Evolutionary conservation across 1,284 basidiomycete species (phyloP), one percentile per base, ranked within the genome.

Genomic region (Xerocomus amazonicus): DNA sequence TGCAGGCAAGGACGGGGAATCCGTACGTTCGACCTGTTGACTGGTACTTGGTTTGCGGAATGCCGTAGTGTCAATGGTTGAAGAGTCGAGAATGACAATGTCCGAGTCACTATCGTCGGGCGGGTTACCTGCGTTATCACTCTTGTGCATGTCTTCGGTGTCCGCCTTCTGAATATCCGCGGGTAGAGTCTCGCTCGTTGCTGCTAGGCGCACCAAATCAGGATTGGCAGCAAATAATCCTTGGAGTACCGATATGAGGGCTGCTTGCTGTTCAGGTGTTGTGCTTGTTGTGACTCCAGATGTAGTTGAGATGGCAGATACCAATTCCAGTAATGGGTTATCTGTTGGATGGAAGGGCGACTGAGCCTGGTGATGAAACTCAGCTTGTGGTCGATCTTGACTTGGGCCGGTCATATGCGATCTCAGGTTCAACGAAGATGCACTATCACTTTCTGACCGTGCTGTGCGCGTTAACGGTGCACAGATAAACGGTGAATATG

Each of bases 41-140:
- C 28, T 47, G 6, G 37, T 27, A 14, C 34, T 43, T 19, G 59
- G 45, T 50, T 54, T 68, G 29, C 51, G 62, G 42, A 65, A 65
- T 23, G 51, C 56, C 3, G 59, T 33, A 3, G 61, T 54, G 34
- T 65, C 63, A 10, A 69, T 10, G 14, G 51, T 45, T 19, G 63
- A 64, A 45, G 65, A 66, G 36, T 65, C 65, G 3, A 65, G 58
- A 31, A 69, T 34, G 19, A 65, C 36, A 13, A 69, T 53, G 27
- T 65, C 63, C 0, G 65, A 62, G 45, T 63, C 65, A 29, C 45
- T 52, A 5, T 63, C 62, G 1, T 55, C 56, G 14, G 31, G 32
- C 3, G 45, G 53, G 27, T 51, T 45, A 4, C 32, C 35, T 5
- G 8, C 26, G 10, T 42, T 43, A 39, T 32, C 36, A 23, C 3